Evolutionary conservation across 305 asterid genomes (phyloP).

Genomic region (Fraxinus sp.): DNA sequence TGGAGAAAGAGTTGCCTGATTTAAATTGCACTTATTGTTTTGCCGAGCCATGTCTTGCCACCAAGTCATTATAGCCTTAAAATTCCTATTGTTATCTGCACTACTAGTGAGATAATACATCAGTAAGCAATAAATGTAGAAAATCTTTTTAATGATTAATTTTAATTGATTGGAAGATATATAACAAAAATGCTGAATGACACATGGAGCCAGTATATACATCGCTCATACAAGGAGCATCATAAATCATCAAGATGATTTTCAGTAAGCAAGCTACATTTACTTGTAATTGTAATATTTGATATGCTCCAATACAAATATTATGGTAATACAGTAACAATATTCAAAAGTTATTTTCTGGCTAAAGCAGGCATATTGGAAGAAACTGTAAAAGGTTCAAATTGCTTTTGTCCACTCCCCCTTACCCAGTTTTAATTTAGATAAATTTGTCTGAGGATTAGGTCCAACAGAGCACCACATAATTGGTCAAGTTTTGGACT

Average conservation of each 20-base stretch:
- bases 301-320: background rate
- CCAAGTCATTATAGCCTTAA: slow-evolving; percentile 93
- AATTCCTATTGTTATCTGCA: slow-evolving; percentile 66
- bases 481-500: background rate
- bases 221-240: background rate
- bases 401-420: background rate
- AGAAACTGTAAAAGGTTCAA: background rate
- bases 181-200: slow-evolving; percentile 22
- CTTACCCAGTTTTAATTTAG: background rate
- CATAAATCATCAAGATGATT: slow-evolving; percentile 2
- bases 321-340: background rate
- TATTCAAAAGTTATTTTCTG: background rate
- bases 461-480: background rate
- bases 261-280: background rate
- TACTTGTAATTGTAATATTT: background rate
- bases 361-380: background rate
- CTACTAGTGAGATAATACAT: slow-evolving; percentile 17
- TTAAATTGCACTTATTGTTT: slow-evolving; percentile 57
- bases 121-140: slow-evolving; percentile 14
- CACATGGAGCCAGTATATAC: slow-evolving; percentile 3
- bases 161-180: background rate
- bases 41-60: slow-evolving; percentile 98
- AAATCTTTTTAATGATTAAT: background rate
- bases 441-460: background rate
- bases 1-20: slow-evolving; percentile 32